Conservation (phyloP, 2,329 filamentous ascomycete genomes). For the Penicillium sp. region DNA sequence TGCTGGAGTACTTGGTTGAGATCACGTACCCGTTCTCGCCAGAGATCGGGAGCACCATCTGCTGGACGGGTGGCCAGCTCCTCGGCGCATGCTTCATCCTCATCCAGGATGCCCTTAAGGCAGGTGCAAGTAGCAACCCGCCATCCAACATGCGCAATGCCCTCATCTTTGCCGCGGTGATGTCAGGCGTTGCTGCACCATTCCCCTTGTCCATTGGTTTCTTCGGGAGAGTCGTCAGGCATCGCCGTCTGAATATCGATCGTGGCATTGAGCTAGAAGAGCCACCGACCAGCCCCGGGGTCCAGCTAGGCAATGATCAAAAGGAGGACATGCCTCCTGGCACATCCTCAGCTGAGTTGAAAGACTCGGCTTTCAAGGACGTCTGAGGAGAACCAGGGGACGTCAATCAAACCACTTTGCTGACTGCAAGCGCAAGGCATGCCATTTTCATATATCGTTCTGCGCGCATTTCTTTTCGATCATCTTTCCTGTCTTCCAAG, state of each 20-base stretch:
- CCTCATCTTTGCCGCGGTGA: constrained; percentile 73
- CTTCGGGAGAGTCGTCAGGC: constrained; percentile 57
- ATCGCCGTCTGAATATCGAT: constrained; percentile 43
- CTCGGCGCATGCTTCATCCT: constrained; percentile 83
- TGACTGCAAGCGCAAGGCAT: too few species aligned
- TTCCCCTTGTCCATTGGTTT: constrained; percentile 67
- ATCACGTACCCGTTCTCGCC: constrained; percentile 83
- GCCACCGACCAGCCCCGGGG: not conserved
- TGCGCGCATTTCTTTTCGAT: too few species aligned
- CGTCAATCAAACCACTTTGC: too few species aligned
- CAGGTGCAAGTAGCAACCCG: constrained; percentile 52
- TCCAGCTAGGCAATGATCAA: not conserved
- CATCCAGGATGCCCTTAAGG: constrained; percentile 69
- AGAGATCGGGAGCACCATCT: constrained; percentile 77
- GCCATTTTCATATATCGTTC: too few species aligned
- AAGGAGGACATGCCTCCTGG: constrained; percentile 4
- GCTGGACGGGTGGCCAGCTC: constrained; percentile 83
- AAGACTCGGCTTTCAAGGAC: constrained; percentile 1
- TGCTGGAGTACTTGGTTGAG: constrained; percentile 82
- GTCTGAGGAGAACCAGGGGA: not conserved
- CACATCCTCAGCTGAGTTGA: not conserved
- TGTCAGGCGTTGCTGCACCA: constrained; percentile 64
- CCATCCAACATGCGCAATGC: constrained; percentile 70
- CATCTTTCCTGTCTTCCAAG: too few species aligned
- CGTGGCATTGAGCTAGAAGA: constrained; percentile 25